Percentiles rank a stretch among this genome's conserved stretches.
Conservation (phyloP, 805 yeast species). For the Candida tibetensis region DNA sequence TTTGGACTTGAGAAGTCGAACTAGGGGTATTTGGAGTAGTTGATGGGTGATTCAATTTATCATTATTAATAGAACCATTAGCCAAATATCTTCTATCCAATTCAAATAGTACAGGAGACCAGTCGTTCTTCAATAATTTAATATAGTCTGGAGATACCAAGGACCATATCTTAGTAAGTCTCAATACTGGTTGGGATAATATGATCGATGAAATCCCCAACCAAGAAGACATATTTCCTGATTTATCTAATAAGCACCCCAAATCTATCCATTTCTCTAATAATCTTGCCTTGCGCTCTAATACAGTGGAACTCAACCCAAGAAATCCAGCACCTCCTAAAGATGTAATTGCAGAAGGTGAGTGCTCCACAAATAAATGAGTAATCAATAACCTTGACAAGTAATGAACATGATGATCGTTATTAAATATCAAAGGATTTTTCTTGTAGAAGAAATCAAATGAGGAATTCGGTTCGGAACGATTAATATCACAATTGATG, state of each 20-base stretch:
- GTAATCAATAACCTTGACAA: constrained; percentile 65
- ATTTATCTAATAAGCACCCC: constrained; percentile 70
- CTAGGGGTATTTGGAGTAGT: constrained; percentile 12
- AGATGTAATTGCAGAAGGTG: constrained; percentile 7
- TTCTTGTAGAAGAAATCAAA: constrained; percentile 42
- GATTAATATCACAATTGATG: constrained; percentile 20
- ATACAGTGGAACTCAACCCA: constrained; percentile 13
- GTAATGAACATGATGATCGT: constrained; percentile 66
- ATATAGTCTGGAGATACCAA: constrained; percentile 58
- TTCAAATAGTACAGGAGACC: constrained; percentile 93
- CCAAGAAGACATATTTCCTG: constrained; percentile 95
- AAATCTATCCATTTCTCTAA: constrained; percentile 81
- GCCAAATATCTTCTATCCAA: constrained; percentile 70
- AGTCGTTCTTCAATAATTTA: constrained; percentile 66
- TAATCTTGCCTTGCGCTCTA: constrained; percentile 57
- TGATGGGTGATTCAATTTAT: constrained; percentile 1
- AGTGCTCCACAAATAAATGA: constrained; percentile 63
- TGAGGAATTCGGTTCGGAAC: constrained; percentile 3
- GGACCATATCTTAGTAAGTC: constrained; percentile 75
- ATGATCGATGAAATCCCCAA: constrained; percentile 80
- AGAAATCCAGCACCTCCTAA: neutral
- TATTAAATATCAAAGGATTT: constrained; percentile 78
- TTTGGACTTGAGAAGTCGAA: constrained; percentile 3
- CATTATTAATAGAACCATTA: constrained; percentile 21
- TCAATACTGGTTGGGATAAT: constrained; percentile 76